Evolutionary conservation across 192 early-diverging fungal genomes (phyloP).

Genomic region (Backusella sp.): DNA sequence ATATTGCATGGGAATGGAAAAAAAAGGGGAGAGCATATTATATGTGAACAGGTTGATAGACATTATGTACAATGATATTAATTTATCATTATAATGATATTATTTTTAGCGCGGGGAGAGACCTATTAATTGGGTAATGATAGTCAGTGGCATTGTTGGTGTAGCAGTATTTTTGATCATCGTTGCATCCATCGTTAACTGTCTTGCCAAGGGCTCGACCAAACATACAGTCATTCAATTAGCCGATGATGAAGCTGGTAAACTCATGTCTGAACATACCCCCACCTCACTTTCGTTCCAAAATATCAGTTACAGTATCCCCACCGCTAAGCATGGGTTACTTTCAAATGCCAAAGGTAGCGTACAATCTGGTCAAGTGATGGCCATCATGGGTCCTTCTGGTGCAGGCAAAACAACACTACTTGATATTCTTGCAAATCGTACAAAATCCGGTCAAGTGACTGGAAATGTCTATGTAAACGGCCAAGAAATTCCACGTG

Average conservation of each 20-base stretch:
- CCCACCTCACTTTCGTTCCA: slow-evolving; percentile 66
- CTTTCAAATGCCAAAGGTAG: slow-evolving; percentile 71
- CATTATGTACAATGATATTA: not conserved
- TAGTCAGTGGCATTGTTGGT: slow-evolving; percentile 37
- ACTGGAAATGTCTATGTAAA: slow-evolving; percentile 79
- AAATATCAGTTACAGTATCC: slow-evolving; percentile 53
- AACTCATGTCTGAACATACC: slow-evolving; percentile 73
- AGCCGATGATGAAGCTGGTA: slow-evolving; percentile 57
- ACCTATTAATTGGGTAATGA: slow-evolving; percentile 42
- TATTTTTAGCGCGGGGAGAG: slow-evolving; percentile 26
- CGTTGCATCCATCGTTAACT: slow-evolving; percentile 17
- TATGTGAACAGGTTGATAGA: not conserved
- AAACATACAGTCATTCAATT: slow-evolving; percentile 38
- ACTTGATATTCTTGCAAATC: slow-evolving; percentile 83
- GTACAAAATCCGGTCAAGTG: slow-evolving; percentile 67
- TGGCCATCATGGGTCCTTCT: slow-evolving; percentile 92
- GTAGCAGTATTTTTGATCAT: slow-evolving; percentile 38
- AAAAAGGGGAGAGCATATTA: not conserved
- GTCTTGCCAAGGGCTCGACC: slow-evolving; percentile 22
- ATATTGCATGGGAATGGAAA: not conserved
- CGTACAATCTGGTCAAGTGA: slow-evolving; percentile 81
- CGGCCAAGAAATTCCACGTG: slow-evolving; percentile 61
- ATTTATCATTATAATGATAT: not conserved
- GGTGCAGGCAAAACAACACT: slow-evolving; percentile 93
- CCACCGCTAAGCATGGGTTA: slow-evolving; percentile 49